Conservation (phyloP, 371 early-diverging fungal species). For the Mycotypha africana region DNA sequence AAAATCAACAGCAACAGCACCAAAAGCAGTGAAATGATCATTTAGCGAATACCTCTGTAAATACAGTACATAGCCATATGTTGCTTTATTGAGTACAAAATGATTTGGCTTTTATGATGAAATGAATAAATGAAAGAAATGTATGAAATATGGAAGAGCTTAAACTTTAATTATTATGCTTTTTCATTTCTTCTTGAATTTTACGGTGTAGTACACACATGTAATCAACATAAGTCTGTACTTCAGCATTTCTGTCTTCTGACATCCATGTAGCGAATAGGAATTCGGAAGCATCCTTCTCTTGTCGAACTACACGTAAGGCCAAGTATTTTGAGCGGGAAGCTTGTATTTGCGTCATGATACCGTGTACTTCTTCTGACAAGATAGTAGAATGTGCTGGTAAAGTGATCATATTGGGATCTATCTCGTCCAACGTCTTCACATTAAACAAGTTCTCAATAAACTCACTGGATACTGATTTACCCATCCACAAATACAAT, state of each 20-base stretch:
- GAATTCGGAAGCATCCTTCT: slow-evolving; percentile 25
- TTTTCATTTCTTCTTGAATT: slow-evolving; percentile 75
- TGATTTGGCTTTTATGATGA: too few species aligned
- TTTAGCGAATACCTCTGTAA: background rate
- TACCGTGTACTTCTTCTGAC: slow-evolving; percentile 53
- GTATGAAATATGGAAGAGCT: too few species aligned
- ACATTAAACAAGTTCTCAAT: slow-evolving; percentile 76
- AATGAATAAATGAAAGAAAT: too few species aligned
- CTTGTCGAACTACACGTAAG: slow-evolving; percentile 56
- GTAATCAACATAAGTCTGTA: slow-evolving; percentile 91
- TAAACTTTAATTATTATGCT: slow-evolving; percentile 20
- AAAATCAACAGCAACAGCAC: too few species aligned
- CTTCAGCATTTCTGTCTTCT: slow-evolving; percentile 88
- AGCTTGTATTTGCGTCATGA: slow-evolving; percentile 57
- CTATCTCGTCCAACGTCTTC: slow-evolving; percentile 64
- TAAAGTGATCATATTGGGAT: slow-evolving; percentile 45
- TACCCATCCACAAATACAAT: slow-evolving; percentile 88
- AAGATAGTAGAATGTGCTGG: slow-evolving; percentile 54
- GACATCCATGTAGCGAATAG: slow-evolving; percentile 68
- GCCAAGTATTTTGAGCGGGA: slow-evolving; percentile 34
- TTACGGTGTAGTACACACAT: slow-evolving; percentile 87
- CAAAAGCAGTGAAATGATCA: background rate
- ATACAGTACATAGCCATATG: slow-evolving; percentile 1
- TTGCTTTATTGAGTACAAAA: slow-evolving; percentile 7
- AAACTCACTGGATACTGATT: slow-evolving; percentile 52